These are phyloP conservation scores for Sequoia sempervirens DNA, from an alignment of 75 land plant genomes.

Conservation along the genomic window DNA sequence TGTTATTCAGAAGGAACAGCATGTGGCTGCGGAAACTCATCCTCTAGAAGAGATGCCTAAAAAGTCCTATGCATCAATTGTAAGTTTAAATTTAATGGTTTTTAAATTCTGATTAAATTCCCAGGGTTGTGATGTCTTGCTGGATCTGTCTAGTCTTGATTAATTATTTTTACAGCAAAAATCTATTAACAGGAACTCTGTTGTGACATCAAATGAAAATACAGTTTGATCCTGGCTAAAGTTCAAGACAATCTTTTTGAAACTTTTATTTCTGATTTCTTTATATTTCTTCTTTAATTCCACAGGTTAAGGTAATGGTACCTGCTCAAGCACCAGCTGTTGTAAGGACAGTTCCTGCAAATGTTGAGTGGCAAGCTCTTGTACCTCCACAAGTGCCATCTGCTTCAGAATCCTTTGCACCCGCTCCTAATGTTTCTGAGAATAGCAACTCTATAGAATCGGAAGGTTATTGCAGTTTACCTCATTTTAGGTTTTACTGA, in stretches of 20 bases:
- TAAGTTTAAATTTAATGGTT: constrained; percentile 15
- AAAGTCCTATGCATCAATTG: constrained; percentile 76
- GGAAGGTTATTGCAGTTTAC: constrained; percentile 31
- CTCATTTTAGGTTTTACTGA: neutral
- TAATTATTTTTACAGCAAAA: neutral
- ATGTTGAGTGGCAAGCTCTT: constrained; percentile 18
- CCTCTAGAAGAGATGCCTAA: constrained; percentile 43
- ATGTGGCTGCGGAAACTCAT: constrained; percentile 7
- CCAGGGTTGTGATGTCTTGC: neutral
- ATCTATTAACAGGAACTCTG: neutral
- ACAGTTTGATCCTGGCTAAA: neutral
- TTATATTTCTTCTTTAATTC: constrained; percentile 4
- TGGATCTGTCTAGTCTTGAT: neutral
- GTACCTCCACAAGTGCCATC: constrained; percentile 17
- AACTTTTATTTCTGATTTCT: neutral
- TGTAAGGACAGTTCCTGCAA: constrained; percentile 19
- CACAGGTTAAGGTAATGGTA: constrained; percentile 43
- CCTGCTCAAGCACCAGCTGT: constrained; percentile 18
- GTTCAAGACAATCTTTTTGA: neutral
- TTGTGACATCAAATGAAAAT: neutral
- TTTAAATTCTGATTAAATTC: neutral
- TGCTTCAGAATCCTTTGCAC: constrained; percentile 11
- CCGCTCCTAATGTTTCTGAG: constrained; percentile 15
- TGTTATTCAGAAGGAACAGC: constrained; percentile 21
- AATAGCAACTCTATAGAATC: constrained; percentile 27